phyloP scores from a whole-genome alignment of 2,329 filamentous ascomycete species.

The Stylonectria norvegica region DNA sequence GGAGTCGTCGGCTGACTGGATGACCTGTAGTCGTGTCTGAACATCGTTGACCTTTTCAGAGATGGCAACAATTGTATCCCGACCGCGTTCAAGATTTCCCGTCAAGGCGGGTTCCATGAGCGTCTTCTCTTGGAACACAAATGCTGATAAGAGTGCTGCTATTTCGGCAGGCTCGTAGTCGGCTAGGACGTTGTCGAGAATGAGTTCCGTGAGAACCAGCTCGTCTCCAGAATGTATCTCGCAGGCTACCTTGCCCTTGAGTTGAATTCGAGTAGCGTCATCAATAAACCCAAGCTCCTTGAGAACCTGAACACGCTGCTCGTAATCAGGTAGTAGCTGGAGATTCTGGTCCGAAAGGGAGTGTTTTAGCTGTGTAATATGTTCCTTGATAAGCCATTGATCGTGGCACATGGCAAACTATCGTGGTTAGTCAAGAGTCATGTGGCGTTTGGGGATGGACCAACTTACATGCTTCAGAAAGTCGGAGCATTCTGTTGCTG shows the following conservation, averaged over 20 bases:
- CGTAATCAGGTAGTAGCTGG: slow-evolving; percentile 91
- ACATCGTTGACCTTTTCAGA: slow-evolving; percentile 89
- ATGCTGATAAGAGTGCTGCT: slow-evolving; percentile 85
- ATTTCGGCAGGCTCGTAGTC: slow-evolving; percentile 97
- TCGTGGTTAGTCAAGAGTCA: neutral
- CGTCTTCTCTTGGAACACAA: slow-evolving; percentile 98
- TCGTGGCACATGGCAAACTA: slow-evolving; percentile 95
- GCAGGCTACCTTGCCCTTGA: slow-evolving; percentile 98
- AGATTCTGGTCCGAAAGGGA: slow-evolving; percentile 95
- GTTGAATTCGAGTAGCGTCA: slow-evolving; percentile 77
- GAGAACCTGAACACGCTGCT: slow-evolving; percentile 88
- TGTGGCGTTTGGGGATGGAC: neutral
- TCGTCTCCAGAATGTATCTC: slow-evolving; percentile 98
- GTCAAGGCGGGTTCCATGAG: slow-evolving; percentile 77
- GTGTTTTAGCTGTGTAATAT: slow-evolving; percentile 81
- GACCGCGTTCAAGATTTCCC: slow-evolving; percentile 74
- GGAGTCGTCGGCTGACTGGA: slow-evolving; percentile 81
- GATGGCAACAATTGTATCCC: slow-evolving; percentile 81
- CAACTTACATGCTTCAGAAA: slow-evolving; percentile 82
- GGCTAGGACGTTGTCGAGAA: slow-evolving; percentile 93
- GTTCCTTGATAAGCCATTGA: slow-evolving; percentile 93
- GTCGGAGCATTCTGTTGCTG: slow-evolving; percentile 66
- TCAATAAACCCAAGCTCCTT: slow-evolving; percentile 93
- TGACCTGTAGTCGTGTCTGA: slow-evolving; percentile 88
- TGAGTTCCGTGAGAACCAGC: slow-evolving; percentile 89